Conservation (phyloP, 352 stramenopile species). For the Globisporangium alternatum region DNA sequence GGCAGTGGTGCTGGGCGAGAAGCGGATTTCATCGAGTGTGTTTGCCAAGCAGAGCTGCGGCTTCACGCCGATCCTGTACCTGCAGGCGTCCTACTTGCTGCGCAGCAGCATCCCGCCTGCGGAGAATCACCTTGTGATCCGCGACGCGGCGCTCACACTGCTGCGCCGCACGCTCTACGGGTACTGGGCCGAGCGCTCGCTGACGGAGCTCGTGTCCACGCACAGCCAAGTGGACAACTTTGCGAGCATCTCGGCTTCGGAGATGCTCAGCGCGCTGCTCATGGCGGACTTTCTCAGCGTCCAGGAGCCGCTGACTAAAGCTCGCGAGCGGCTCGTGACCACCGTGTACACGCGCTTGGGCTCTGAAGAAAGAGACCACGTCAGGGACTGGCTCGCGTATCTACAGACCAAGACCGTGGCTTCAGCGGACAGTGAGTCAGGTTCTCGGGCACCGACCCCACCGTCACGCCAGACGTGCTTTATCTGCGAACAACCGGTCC, state of each 20-base stretch:
- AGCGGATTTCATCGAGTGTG: background rate
- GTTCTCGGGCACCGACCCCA: slow-evolving; percentile 22
- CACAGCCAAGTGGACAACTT: slow-evolving; percentile 35
- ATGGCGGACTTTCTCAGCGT: slow-evolving; percentile 85
- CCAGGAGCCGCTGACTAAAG: slow-evolving; percentile 33
- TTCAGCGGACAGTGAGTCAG: background rate
- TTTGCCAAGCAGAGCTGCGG: background rate
- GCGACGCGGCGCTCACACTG: slow-evolving; percentile 32
- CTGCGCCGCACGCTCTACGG: slow-evolving; percentile 45
- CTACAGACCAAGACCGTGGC: slow-evolving; percentile 25
- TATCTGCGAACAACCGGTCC: slow-evolving; percentile 60
- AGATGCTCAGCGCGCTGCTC: slow-evolving; percentile 54
- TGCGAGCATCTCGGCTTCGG: slow-evolving; percentile 22
- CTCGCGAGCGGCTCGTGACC: slow-evolving; percentile 42
- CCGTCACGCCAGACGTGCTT: slow-evolving; percentile 61
- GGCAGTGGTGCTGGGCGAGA: background rate
- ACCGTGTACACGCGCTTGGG: slow-evolving; percentile 62
- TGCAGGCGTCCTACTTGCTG: slow-evolving; percentile 60
- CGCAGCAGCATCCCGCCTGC: slow-evolving; percentile 53
- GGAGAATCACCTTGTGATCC: slow-evolving; percentile 39
- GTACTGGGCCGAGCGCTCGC: slow-evolving; percentile 64
- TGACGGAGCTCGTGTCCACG: slow-evolving; percentile 41
- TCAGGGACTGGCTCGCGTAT: slow-evolving; percentile 34
- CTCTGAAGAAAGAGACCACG: slow-evolving; percentile 30
- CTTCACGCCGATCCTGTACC: slow-evolving; percentile 27